A percentile compares a stretch with the other conserved stretches of the same genome.
phyloP scores from a whole-genome alignment of 768 basidiomycete species.

The Guyanaporus albipodus region DNA sequence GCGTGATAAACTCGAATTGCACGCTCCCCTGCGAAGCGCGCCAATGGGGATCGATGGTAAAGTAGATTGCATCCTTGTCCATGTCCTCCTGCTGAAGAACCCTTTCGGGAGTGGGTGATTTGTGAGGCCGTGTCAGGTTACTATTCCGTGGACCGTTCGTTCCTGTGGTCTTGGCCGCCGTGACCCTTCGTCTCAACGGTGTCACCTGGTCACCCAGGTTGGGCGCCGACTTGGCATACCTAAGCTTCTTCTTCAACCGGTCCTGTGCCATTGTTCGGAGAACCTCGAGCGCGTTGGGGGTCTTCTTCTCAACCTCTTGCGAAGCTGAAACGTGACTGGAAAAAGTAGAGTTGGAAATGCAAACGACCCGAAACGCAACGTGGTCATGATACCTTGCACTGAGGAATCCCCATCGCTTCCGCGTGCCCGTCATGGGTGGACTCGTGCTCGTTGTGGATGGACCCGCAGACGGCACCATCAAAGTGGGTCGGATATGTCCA shows the following conservation, averaged over 20 bases:
- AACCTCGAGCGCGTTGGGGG: neutral
- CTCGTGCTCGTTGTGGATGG: conserved; percentile 1
- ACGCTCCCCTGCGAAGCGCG: conserved; percentile 20
- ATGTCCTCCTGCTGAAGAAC: conserved; percentile 6
- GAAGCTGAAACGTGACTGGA: conserved; percentile 14
- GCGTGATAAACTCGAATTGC: conserved; percentile 21
- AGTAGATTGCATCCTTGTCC: conserved; percentile 27
- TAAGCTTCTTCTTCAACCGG: conserved; percentile 18
- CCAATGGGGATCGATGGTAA: conserved; percentile 26
- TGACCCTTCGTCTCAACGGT: neutral
- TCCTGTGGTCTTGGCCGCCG: neutral
- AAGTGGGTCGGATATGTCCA: neutral
- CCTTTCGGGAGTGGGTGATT: neutral
- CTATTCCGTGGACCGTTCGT: neutral
- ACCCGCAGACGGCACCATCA: neutral
- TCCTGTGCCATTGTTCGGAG: conserved; percentile 14
- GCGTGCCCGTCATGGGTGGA: neutral
- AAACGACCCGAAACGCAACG: neutral
- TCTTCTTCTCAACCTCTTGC: conserved; percentile 7
- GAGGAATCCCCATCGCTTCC: conserved; percentile 16
- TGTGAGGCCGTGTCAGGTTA: neutral
- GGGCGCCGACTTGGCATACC: conserved; percentile 23
- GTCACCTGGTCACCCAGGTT: conserved; percentile 13
- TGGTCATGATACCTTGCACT: conserved; percentile 17
- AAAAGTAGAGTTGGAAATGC: neutral